Percentiles rank a stretch among this genome's conserved stretches.
Conservation (phyloP, 163 green algal species). For the Coccomyxa subellipsoidea region DNA sequence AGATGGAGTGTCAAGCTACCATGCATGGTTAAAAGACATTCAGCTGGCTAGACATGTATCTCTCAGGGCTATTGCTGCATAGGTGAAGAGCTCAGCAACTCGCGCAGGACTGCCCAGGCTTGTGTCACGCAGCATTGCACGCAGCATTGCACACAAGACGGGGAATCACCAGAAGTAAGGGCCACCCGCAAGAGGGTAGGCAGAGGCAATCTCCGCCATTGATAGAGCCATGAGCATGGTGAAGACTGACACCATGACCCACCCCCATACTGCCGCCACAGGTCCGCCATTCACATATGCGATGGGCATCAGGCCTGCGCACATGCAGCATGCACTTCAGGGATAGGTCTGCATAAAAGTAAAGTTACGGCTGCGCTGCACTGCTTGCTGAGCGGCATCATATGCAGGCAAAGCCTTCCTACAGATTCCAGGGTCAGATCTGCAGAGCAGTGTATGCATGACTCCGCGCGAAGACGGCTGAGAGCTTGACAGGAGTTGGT, state of each 20-base stretch:
- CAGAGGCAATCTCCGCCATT: conserved; percentile 52
- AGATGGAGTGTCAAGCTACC: no score
- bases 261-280: conserved; percentile 52
- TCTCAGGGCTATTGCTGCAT: no score
- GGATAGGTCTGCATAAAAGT: not conserved
- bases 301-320: not conserved
- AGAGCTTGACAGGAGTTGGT: no score
- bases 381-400: not conserved
- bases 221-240: conserved; percentile 38
- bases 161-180: conserved; percentile 23
- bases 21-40: no score
- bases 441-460: not conserved
- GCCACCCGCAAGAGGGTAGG: conserved; percentile 30
- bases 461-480: no score
- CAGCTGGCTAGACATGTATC: no score
- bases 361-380: not conserved
- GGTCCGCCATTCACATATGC: conserved; percentile 32
- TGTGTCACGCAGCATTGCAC: no score
- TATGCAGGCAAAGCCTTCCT: not conserved
- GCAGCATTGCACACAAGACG: no score
- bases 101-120: no score
- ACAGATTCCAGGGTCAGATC: no score
- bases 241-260: conserved; percentile 37
- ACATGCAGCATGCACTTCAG: not conserved
- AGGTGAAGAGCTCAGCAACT: no score